Evolutionary conservation across 129 eudicot species (phyloP), one percentile per base, ranked within the genome.

Genomic region (Pulicaria dysenterica): DNA sequence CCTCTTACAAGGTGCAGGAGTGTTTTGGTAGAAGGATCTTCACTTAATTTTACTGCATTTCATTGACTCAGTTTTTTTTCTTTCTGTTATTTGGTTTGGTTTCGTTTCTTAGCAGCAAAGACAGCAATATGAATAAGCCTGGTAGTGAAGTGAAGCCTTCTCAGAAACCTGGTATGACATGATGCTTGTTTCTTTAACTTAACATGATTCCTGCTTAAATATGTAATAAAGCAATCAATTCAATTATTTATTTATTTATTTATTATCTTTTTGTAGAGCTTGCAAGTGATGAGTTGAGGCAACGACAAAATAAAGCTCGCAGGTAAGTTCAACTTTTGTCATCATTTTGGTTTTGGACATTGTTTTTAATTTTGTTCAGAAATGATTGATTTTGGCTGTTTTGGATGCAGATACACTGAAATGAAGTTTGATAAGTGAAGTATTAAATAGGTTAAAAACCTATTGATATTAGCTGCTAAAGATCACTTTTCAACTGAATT

Each of bases 351-450:
- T 19, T 48, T 50, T 24, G 42, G 5, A 3, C 41, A 13, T 19
- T 47, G n/a, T 69, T 50, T 62, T 48, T 41, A 53, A 10, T 37
- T n/a, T 50, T 14, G 36, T 15, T 46, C 75, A 70, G 3, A 50
- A 50, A 41, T 15, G 44, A 68, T 55, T 51, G 4, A 42, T 46
- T 41, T 47, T 15, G 36, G 17, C 15, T 56, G 4, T 34, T 19
- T 71, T 11, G 50, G 37, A 4, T 86, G 82, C 88, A 92, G 98
- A 85, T 92, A 92, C 79, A 90, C 98, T 10, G 98, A 94, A 78
- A 94, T 94, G 98, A 90, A 86, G 81, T 94, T 94, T 83, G 90
- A 83, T 75, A 89, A 86, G 87, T 90, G 95, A 94, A 78, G 80
- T 80, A 69, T 51, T 63, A 40, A 78, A 50, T 68, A 73, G 87